phyloP scores from a whole-genome alignment of 306 rosid genomes.

The Alnus glutinosa region DNA sequence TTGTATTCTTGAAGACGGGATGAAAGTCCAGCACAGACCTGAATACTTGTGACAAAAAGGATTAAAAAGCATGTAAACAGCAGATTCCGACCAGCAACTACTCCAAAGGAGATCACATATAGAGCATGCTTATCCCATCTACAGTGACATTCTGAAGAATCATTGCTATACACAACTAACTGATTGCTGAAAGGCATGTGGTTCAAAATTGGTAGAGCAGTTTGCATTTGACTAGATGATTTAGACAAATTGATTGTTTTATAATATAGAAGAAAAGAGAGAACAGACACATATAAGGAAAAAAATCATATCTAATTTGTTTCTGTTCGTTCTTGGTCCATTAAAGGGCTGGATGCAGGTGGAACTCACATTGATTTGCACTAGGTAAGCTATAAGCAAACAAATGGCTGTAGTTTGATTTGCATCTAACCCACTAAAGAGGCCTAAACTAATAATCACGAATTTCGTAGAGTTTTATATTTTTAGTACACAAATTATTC shows the following conservation, averaged over 20 bases:
- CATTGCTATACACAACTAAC: conserved; percentile 14
- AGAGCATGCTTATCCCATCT: conserved; percentile 14
- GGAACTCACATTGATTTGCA: not conserved
- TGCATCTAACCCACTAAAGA: not conserved
- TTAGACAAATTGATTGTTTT: not conserved
- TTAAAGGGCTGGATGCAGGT: not conserved
- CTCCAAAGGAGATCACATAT: conserved; percentile 4
- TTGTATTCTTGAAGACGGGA: conserved; percentile 96
- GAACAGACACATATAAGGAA: not conserved
- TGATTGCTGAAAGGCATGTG: not conserved
- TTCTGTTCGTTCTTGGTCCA: not conserved
- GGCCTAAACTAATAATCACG: not conserved
- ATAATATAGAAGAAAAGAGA: not conserved
- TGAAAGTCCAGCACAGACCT: conserved; percentile 99
- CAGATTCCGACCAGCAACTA: conserved; percentile 23
- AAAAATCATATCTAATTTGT: not conserved
- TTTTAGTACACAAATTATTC: not conserved
- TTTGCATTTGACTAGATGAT: not conserved
- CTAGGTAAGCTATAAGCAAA: not conserved
- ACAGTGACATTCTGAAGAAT: conserved; percentile 24
- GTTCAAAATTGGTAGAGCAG: not conserved
- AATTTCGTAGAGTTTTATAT: not conserved
- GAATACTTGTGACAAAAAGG: conserved; percentile 26
- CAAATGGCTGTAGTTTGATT: not conserved
- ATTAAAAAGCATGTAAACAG: conserved; percentile 32